phyloP scores from a whole-genome alignment of 176 grass and related monocot species.

The Coix lacrymajobi region DNA sequence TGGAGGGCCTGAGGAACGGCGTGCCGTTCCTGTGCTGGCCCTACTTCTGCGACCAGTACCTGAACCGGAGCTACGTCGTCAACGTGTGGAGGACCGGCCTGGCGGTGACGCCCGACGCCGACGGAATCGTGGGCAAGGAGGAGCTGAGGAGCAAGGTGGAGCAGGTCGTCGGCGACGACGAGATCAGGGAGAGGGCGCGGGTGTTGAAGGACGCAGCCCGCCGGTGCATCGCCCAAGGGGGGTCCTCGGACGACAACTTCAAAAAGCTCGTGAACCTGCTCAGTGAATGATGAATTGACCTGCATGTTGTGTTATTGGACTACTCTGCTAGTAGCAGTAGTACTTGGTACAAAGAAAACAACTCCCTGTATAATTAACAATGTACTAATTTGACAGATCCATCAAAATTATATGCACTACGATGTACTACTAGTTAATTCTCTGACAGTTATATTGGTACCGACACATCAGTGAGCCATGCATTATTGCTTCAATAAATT shows the following conservation, averaged over 20 bases:
- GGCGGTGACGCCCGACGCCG: constrained; percentile 20
- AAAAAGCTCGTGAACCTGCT: background rate
- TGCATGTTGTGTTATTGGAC: no score
- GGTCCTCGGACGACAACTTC: constrained; percentile 19
- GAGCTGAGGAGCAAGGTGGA: constrained; percentile 39
- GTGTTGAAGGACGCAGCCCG: constrained; percentile 1
- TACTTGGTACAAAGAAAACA: no score
- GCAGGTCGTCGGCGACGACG: constrained; percentile 9
- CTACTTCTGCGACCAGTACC: constrained; percentile 46
- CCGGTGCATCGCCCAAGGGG: background rate
- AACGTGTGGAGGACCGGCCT: constrained; percentile 25
- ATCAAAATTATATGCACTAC: no score
- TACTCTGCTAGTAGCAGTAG: no score
- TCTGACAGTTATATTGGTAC: no score
- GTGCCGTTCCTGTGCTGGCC: constrained; percentile 46
- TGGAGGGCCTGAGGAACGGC: constrained; percentile 31
- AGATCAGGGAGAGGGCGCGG: constrained; percentile 21
- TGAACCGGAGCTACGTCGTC: constrained; percentile 31
- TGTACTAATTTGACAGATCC: no score
- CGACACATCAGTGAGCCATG: no score
- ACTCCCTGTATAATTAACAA: no score
- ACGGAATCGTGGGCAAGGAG: constrained; percentile 27
- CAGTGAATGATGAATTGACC: constrained; percentile 13
- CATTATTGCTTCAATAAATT: no score
- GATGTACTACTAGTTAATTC: no score